These are phyloP conservation scores for Apiotrichum mycotoxinovorans DNA, from an alignment of 1,284 basidiomycete genomes.

Conservation along the genomic window DNA sequence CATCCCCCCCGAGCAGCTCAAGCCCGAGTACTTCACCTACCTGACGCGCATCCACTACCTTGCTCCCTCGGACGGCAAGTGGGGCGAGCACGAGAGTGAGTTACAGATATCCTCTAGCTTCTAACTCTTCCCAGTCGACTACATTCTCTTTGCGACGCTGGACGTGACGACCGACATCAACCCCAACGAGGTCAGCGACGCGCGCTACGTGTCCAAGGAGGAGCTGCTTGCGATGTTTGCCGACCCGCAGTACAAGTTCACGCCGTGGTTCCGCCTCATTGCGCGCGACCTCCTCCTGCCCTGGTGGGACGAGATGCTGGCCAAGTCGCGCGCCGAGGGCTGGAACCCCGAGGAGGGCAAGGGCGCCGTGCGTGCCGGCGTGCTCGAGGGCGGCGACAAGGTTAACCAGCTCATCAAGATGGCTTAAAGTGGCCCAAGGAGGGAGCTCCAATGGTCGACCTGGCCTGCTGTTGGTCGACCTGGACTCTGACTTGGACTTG, in stretches of 20 bases:
- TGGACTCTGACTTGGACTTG: no score
- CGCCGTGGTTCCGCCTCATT: constrained; percentile 99
- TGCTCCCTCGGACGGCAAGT: constrained; percentile 84
- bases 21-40: constrained; percentile 86
- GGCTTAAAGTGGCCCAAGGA: constrained; percentile 50
- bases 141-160: constrained; percentile 91
- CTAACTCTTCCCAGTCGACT: constrained; percentile 70
- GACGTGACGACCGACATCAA: constrained; percentile 84
- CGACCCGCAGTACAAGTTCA: constrained; percentile 75
- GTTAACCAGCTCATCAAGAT: constrained; percentile 73
- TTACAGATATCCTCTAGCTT: constrained; percentile 7
- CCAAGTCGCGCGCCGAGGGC: constrained; percentile 57
- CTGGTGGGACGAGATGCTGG: constrained; percentile 92
- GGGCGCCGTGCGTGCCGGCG: constrained; percentile 35
- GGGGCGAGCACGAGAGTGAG: constrained; percentile 98
- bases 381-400: constrained; percentile 36
- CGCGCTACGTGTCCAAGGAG: constrained; percentile 84
- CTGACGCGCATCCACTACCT: constrained; percentile 96
- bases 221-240: constrained; percentile 90
- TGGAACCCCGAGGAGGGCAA: constrained; percentile 55
- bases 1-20: constrained; percentile 66
- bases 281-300: constrained; percentile 94
- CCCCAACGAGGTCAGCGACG: constrained; percentile 84
- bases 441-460: no score
- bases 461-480: no score